Evolutionary conservation across 805 yeast species (phyloP), one percentile per base, ranked within the genome.

Genomic region (Nakazawaea molendinolei): DNA sequence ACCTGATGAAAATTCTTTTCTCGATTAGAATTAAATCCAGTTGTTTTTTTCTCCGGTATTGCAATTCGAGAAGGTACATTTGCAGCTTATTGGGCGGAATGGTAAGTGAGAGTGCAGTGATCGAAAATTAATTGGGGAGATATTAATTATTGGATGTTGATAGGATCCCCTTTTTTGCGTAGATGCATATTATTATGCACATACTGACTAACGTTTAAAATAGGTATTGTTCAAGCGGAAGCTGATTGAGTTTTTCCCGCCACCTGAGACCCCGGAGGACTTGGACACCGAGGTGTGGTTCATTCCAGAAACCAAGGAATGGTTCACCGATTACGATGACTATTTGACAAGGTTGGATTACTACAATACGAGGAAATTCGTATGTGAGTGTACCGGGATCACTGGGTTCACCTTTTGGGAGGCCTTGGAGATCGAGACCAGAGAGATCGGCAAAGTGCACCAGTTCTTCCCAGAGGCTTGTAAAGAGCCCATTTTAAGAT

Each of bases 371-470:
- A 77, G 76, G 46, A 84, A 86, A 55, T 92, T 92, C 60, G 92
- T 87, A 9, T 92, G 97, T 62, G 98, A 92, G 59, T 82, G 90
- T 33, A 86, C 97, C 1, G 98, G 98, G 10, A 85, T 86, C 50
- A 81, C 96, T 13, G 82, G 94, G 49, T 68, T 90, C 40, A 86
- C 96, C 1, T 92, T 74, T 55, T 89, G 89, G 55, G 94, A 92
- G 50, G 98, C 97, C 0, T 67, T 75, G 30, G 75, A 76, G 36
- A 77, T 83, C 41, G 98, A 90, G 60, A 70, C 72, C 44, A 64
- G 61, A 37, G 80, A 75, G 52, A 66, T 74, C 51, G 55, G 59
- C 38, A 75, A 73, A 43, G 86, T 90, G 35, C 95, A 87, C 50
- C 65, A 70, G 38, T 72, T 74, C 50, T 92, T 92, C 55, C 98